Base-by-base conservation (phyloP, 139 green algal genomes). In the Coelastrella sp. region DNA sequence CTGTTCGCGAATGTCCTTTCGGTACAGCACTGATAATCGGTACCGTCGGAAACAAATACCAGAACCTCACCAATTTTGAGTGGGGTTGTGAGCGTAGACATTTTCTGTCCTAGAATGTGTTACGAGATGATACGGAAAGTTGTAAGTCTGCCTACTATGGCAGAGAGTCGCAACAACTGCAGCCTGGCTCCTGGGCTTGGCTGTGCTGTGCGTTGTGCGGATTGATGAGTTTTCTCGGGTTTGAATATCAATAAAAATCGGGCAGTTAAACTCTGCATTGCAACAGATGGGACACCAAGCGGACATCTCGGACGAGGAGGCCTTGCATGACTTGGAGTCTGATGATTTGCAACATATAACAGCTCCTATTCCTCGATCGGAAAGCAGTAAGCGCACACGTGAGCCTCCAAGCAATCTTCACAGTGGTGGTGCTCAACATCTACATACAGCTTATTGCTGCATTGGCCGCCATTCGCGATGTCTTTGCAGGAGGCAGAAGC, bases 331-430 rank as follows among this genome's bases (percentile, higher is more conserved):
- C 27, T 30, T 15, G 9, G 62, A 69, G 7, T 40, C 8, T 2
- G 41, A 79, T 63, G 71, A 79, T 11, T 13, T 63, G 71, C 71
- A 79, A 41, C 71, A 41, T 37, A n/a, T 62, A 32, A 9, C 17
- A 4, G 64, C 64, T 50, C 67, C 67, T 21, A 21, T 76, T 6
- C 37, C 67, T 30, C 32, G 67, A 15, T 50, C 37, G 9, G 73
- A 81, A 35, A 73, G 32, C 67, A 67, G 48, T 50, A 81, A 81
- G 73, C 48, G 73, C 19, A 17, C 32, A 45, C 73, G 73, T 81
- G 38, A 68, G 73, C 50, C 23, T 43, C 7, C 23, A 21, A 21
- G n/a, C n/a, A n/a, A n/a, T n/a, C n/a, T 13, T 34, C 34, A 38
- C 68, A 76, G 37, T n/a, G 8, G 13, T 71, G 68, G 21, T 48